Base-by-base conservation (phyloP, 2,329 filamentous ascomycete genomes). In the Cladobotryum protrusum region DNA sequence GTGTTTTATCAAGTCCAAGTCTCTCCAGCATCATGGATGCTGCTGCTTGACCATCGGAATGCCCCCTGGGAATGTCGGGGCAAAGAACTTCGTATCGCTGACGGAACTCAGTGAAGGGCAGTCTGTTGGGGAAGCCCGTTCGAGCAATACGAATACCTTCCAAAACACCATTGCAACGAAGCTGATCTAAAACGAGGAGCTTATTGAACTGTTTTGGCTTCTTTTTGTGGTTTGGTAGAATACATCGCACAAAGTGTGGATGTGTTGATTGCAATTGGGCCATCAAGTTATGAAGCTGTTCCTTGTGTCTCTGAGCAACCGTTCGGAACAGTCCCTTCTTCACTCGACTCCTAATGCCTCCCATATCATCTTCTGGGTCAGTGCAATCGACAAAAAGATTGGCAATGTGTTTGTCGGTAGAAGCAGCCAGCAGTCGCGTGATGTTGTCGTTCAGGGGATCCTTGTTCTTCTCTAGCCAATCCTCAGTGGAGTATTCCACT, bases 401-500 rank as follows among this genome's bases (percentile, higher is more conserved):
- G 2, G 90, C 88, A 54, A 97, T 78, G 63, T 99, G 92, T 55
- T 80, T 82, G 64, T 97, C 85, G 2, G 78, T 82, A 1, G 95
- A 99, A 13, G 79, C 77, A 35, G 91, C 88, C 34, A 99, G 78
- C 7, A 99, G 77, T 18, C 89, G 82, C 0, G 95, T 99, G 54
- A 99, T 79, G 55, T 97, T 99, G 75, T 99, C 95, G 61, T 97
- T 97, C 42, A 99, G 70, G 1, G 93, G 95, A 62, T 99, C 93
- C 67, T 99, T 99, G 75, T 99, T 99, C 77, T 97, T 99, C 68
- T 97, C 92, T 33, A 99, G 73, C 93, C 93, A 99, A 51, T 87
- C 87, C 50, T 92, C 83, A 0, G 93, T 99, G 0, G 86, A 90
- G 66, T 99, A 99, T 67, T 99, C 95, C 3, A 99, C 93, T 67